phyloP scores from a whole-genome alignment of 768 basidiomycete species.

The Boletales sp. region DNA sequence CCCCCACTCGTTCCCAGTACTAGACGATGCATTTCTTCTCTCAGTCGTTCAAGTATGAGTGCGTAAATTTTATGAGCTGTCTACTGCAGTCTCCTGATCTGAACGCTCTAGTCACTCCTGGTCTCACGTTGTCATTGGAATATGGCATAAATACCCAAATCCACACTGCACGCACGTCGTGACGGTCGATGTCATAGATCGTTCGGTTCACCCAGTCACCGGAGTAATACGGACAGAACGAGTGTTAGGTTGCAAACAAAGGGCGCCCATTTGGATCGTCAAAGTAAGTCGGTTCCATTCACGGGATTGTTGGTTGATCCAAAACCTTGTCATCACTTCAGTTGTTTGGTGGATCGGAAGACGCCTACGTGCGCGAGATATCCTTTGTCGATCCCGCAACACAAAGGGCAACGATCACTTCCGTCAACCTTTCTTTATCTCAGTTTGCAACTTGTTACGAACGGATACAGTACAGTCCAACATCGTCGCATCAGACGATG shows the following conservation, averaged over 20 bases:
- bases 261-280: conserved; percentile 87
- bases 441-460: conserved; percentile 93
- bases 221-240: conserved; percentile 92
- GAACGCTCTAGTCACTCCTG: conserved; percentile 66
- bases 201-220: conserved; percentile 75
- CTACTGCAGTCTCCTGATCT: conserved; percentile 2
- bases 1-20: conserved; percentile 21
- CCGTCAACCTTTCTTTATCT: conserved; percentile 91
- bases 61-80: conserved; percentile 30
- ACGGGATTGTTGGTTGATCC: conserved; percentile 7
- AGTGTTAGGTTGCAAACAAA: conserved; percentile 88
- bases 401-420: conserved; percentile 79
- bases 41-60: conserved; percentile 83
- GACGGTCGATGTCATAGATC: conserved; percentile 83
- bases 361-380: conserved; percentile 92
- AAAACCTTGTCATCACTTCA: conserved; percentile 25
- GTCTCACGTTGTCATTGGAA: conserved; percentile 86
- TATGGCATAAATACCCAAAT: conserved; percentile 97
- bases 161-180: conserved; percentile 87
- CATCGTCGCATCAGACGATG: conserved; percentile 55
- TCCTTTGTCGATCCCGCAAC: conserved; percentile 86
- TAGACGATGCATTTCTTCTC: conserved; percentile 80
- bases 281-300: conserved; percentile 54
- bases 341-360: conserved; percentile 91
- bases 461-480: conserved; percentile 80